These are phyloP conservation scores for Paraurostyla sp. DNA, from an alignment of 73 alveolate genomes.

Conservation along the genomic window DNA sequence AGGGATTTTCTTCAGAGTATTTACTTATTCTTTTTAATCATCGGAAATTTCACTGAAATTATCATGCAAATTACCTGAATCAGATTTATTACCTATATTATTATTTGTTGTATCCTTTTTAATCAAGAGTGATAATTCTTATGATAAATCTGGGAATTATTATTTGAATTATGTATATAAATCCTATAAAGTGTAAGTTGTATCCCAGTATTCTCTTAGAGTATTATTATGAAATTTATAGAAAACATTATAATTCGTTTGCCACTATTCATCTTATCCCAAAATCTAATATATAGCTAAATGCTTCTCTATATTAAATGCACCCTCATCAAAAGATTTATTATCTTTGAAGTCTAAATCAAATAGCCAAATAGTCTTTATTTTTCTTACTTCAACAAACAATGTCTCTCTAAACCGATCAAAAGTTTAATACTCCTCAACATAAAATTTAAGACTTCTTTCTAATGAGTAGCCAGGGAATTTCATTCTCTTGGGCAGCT, in stretches of 20 bases:
- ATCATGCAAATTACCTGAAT: too few species aligned
- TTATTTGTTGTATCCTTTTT: not conserved
- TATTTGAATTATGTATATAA: not conserved
- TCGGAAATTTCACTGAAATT: too few species aligned
- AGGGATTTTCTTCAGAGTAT: too few species aligned
- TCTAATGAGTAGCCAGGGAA: constrained; percentile 69
- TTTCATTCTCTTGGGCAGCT: constrained; percentile 39
- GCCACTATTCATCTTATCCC: not conserved
- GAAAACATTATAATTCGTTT: not conserved
- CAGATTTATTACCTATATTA: not conserved
- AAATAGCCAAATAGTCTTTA: constrained; percentile 29
- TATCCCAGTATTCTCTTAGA: constrained; percentile 28
- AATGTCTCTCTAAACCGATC: constrained; percentile 32
- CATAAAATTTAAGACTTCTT: not conserved
- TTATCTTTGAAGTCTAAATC: constrained; percentile 49
- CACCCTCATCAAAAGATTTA: constrained; percentile 15
- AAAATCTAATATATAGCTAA: not conserved
- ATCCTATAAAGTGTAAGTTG: not conserved
- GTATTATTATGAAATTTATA: constrained; percentile 21
- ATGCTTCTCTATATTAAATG: constrained; percentile 31
- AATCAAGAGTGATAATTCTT: too few species aligned
- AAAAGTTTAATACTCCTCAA: constrained; percentile 56
- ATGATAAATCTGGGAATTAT: not conserved
- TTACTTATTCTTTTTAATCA: too few species aligned
- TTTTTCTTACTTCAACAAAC: constrained; percentile 54